These are phyloP conservation scores for Dorcoceras hygrometricum DNA, from an alignment of 257 asterid species.

Conservation along the genomic window DNA sequence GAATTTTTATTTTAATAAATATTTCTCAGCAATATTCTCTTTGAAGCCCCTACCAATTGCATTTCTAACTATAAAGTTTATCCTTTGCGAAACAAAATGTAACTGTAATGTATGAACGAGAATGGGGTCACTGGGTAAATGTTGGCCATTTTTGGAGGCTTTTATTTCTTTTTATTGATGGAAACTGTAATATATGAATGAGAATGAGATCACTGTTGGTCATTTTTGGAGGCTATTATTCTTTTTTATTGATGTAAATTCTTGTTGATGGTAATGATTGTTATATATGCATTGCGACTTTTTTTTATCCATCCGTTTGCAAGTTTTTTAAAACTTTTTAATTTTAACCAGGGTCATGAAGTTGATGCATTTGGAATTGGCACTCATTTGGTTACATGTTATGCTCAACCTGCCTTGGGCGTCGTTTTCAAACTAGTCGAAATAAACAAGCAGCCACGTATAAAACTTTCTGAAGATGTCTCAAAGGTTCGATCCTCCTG, in stretches of 20 bases:
- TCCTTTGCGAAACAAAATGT: neutral
- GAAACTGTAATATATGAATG: neutral
- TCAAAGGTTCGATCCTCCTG: slow-evolving; percentile 61
- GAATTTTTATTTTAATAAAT: neutral
- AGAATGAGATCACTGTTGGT: slow-evolving; percentile 14
- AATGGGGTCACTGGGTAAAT: slow-evolving; percentile 16
- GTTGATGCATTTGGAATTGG: slow-evolving; percentile 95
- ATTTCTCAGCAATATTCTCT: slow-evolving; percentile 4
- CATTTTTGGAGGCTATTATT: neutral
- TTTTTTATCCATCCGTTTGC: neutral
- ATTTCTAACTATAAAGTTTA: neutral
- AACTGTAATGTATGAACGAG: neutral
- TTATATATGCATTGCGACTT: too few species aligned
- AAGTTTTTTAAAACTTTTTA: too few species aligned
- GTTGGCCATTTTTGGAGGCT: neutral
- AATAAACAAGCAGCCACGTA: slow-evolving; percentile 93
- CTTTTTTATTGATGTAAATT: slow-evolving; percentile 2
- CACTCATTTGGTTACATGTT: slow-evolving; percentile 95
- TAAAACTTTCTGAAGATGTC: slow-evolving; percentile 95
- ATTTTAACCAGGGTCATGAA: slow-evolving; percentile 76
- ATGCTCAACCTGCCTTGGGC: slow-evolving; percentile 96
- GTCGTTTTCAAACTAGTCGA: slow-evolving; percentile 94
- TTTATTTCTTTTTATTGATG: slow-evolving; percentile 9
- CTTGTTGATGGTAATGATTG: slow-evolving; percentile 13
- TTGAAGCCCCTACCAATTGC: neutral